Evolutionary conservation across 2,329 filamentous ascomycete genomes (phyloP), one percentile per base, ranked within the genome.

Genomic region (Ceratocystis diversiconidia): DNA sequence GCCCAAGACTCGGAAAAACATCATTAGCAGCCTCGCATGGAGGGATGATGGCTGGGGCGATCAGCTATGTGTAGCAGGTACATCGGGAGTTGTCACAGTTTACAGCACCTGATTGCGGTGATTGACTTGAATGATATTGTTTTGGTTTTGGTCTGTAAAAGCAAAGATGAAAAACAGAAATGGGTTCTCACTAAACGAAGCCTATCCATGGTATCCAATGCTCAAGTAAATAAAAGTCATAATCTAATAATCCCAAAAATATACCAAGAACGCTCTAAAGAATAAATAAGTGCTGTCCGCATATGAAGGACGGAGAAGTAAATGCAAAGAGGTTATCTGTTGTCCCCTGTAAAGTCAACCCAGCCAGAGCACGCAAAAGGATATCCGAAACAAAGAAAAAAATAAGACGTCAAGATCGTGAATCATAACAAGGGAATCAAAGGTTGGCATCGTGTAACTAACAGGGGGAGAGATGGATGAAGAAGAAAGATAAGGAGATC

Each of bases 11-110:
- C 77, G 80, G 65, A 82, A 74, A 68, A 86, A 86, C 68, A 79
- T 86, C 19, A 76, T 85, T 28, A 86, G 81, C 70, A 85, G 83
- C 71, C 73, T 86, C 64, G 80, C 83, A 1, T 87, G 84, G 84
- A 80, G 81, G 66, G 82, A 85, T 36, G 76, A 77, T 61, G 84
- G 84, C 19, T 84, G 82, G 74, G 84, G 83, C 5, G 80, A 85
- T 67, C 83, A 86, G 72, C 86, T 84, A 72, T 85, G 83, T 68
- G 84, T 82, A 12, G 84, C 82, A 48, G 83, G 83, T n/a, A 85
- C 82, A 28, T 85, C 83, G 62, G 84, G 84, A 4, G 76, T 83
- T 17, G 84, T 85, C n/a, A 85, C 83, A 0, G 83, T 86, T 10
- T 87, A 83, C 73, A 82, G 82, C 36, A 65, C 71, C 59, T 61